These are phyloP conservation scores for Echites panduratus DNA, from an alignment of 257 asterid species.

Conservation along the genomic window DNA sequence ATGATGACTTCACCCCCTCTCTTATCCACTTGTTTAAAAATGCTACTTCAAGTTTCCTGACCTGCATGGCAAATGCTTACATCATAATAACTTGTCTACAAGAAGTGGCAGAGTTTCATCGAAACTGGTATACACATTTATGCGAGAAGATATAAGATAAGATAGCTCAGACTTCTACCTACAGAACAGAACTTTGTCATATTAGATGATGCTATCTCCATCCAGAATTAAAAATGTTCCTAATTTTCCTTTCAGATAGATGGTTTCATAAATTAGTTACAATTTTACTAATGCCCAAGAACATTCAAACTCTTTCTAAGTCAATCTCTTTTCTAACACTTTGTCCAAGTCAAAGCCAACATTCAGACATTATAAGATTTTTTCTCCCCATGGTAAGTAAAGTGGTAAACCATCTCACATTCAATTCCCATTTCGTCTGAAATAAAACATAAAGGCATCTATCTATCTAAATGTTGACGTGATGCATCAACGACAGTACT, in stretches of 20 bases:
- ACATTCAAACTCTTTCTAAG: too few species aligned
- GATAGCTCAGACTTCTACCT: neutral
- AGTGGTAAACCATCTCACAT: neutral
- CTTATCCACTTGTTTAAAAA: constrained; percentile 54
- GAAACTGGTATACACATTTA: neutral
- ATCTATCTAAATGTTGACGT: neutral
- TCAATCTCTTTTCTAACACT: too few species aligned
- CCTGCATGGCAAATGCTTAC: constrained; percentile 35
- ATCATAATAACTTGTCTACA: too few species aligned
- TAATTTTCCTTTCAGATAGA: too few species aligned
- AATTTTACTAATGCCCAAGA: too few species aligned
- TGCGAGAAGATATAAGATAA: neutral
- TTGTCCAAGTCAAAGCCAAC: too few species aligned
- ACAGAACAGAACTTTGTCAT: neutral
- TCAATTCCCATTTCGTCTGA: neutral
- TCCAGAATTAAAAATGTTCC: too few species aligned
- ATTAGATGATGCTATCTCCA: neutral
- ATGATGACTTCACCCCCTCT: constrained; percentile 46
- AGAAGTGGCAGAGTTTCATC: too few species aligned
- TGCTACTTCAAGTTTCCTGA: constrained; percentile 68
- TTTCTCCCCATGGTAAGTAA: neutral
- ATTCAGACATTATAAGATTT: too few species aligned
- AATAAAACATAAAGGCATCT: neutral
- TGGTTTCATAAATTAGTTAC: too few species aligned
- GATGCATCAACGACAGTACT: neutral